Percentiles rank a stretch among this genome's conserved stretches.
These are phyloP conservation scores for Kregervanrija pseudodelftensis DNA, from an alignment of 805 yeast genomes.

Conservation along the genomic window DNA sequence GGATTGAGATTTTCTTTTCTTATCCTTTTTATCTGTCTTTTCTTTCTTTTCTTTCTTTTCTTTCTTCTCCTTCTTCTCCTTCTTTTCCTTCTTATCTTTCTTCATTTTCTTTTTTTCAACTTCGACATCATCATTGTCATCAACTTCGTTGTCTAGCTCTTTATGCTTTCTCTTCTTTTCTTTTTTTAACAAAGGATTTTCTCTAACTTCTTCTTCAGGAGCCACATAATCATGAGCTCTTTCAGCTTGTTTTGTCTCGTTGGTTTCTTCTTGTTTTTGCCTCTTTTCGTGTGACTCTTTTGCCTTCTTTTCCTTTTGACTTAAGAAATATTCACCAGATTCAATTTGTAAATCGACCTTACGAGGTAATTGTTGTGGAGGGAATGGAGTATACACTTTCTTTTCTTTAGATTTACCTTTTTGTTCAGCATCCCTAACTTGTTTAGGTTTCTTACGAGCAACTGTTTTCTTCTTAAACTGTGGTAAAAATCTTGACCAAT, in stretches of 20 bases:
- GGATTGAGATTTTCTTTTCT: too few species aligned
- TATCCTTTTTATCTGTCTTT: neutral
- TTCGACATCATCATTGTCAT: constrained; percentile 11
- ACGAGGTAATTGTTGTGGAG: constrained; percentile 95
- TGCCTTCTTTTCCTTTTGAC: constrained; percentile 71
- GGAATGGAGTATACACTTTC: constrained; percentile 96
- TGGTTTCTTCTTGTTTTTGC: constrained; percentile 67
- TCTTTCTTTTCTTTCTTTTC: constrained; percentile 12
- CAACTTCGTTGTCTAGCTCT: constrained; percentile 12
- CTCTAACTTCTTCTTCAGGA: constrained; percentile 59
- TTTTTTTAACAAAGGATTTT: constrained; percentile 28
- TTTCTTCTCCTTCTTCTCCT: constrained; percentile 9
- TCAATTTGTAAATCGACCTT: constrained; percentile 96
- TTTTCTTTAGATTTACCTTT: constrained; percentile 38
- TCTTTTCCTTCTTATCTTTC: constrained; percentile 20
- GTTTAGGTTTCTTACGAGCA: constrained; percentile 83
- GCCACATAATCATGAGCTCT: constrained; percentile 76
- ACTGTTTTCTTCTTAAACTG: constrained; percentile 95
- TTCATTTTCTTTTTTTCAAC: constrained; percentile 25
- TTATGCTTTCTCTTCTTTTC: constrained; percentile 24
- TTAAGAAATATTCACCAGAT: constrained; percentile 95
- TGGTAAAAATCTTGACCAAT: constrained; percentile 95
- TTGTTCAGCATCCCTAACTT: constrained; percentile 43
- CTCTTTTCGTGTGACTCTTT: constrained; percentile 70
- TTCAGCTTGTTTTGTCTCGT: constrained; percentile 58